Conservation (phyloP, 805 yeast species). For the Candida suzukii region DNA sequence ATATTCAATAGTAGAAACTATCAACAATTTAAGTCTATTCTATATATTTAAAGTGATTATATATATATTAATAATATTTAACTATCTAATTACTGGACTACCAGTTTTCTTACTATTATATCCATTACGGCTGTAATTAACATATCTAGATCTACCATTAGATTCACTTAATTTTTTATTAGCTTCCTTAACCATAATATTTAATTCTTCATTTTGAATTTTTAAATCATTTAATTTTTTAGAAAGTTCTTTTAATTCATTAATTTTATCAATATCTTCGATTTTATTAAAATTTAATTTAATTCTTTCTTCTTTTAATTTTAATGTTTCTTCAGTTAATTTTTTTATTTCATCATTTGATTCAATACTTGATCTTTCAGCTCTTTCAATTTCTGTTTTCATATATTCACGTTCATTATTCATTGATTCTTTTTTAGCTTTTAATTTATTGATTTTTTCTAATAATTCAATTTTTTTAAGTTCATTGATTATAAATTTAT, state of each 20-base stretch:
- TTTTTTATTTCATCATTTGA: conserved; percentile 26
- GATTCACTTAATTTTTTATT: conserved; percentile 14
- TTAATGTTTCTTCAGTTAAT: not conserved
- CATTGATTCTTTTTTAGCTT: conserved; percentile 38
- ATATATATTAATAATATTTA: not conserved
- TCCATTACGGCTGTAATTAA: conserved; percentile 19
- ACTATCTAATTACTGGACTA: not conserved
- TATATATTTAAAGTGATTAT: not conserved
- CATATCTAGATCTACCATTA: conserved; percentile 14
- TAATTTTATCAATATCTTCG: conserved; percentile 1
- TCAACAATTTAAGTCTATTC: not conserved
- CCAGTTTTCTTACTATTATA: conserved; percentile 8
- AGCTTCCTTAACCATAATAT: conserved; percentile 8
- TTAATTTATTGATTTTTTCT: conserved; percentile 35
- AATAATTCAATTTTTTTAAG: conserved; percentile 37
- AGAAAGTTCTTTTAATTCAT: conserved; percentile 3
- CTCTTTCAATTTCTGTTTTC: conserved; percentile 49
- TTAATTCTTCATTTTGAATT: conserved; percentile 7
- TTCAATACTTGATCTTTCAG: conserved; percentile 40
- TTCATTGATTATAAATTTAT: conserved; percentile 29
- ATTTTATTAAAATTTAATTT: conserved; percentile 1
- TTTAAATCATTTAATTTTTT: not conserved
- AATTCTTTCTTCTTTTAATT: not conserved
- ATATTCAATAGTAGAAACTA: too few species aligned
- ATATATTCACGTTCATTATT: conserved; percentile 60